phyloP scores from a whole-genome alignment of 257 asterid species.

The Capsicum chinense region DNA sequence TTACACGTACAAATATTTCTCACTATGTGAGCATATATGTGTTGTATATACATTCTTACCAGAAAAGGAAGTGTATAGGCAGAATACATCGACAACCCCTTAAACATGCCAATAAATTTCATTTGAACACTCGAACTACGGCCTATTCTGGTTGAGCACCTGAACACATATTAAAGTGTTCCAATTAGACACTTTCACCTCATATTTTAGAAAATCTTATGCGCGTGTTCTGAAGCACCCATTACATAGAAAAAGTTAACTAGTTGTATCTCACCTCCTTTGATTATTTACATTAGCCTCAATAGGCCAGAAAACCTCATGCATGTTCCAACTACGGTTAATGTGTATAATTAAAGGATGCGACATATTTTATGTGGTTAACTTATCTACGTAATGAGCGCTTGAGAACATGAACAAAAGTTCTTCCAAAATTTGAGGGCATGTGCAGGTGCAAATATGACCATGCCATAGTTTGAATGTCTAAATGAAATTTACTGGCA shows the following conservation, averaged over 20 bases:
- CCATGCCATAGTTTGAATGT: neutral
- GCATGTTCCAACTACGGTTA: neutral
- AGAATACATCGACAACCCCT: neutral
- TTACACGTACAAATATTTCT: neutral
- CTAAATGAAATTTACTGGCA: neutral
- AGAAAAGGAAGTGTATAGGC: neutral
- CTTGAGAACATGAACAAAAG: neutral
- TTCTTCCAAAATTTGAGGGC: neutral
- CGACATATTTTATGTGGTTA: neutral
- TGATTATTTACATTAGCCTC: neutral
- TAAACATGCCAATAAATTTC: neutral
- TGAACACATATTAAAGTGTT: neutral
- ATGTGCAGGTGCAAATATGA: slow-evolving; percentile 7
- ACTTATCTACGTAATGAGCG: neutral
- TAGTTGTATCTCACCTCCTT: slow-evolving; percentile 12
- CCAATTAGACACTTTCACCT: neutral
- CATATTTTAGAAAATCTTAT: neutral
- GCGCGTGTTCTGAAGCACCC: neutral
- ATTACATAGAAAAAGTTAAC: slow-evolving; percentile 6
- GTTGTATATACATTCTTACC: neutral
- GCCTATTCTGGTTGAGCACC: neutral
- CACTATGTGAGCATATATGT: neutral
- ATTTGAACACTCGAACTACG: neutral
- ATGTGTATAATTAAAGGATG: neutral
- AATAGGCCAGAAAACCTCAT: neutral